Percentiles rank a stretch among this genome's conserved stretches.
phyloP scores from a whole-genome alignment of 2,329 filamentous ascomycete genomes.

The Geoglossum cookeanum region DNA sequence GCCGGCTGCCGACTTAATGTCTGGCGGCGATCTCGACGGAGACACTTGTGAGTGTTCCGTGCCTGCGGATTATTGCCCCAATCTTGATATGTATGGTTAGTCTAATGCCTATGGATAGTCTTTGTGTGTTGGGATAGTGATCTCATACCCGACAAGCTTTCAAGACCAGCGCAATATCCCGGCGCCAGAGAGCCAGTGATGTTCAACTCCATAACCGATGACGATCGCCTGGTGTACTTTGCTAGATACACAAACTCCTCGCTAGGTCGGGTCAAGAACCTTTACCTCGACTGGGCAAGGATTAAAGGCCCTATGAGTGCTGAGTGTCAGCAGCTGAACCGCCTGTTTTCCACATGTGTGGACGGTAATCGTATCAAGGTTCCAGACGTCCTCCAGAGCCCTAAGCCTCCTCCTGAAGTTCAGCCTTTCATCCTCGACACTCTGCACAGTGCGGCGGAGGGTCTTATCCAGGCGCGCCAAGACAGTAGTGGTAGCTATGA shows the following conservation, averaged over 20 bases:
- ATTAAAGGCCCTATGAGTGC: constrained; percentile 19
- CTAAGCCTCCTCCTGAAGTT: constrained; percentile 8
- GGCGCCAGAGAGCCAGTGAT: constrained; percentile 19
- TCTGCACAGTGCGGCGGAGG: constrained; percentile 16
- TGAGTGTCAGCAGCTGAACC: constrained; percentile 24
- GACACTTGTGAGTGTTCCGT: constrained; percentile 19
- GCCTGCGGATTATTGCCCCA: neutral
- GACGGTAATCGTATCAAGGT: constrained; percentile 23
- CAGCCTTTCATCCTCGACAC: constrained; percentile 21
- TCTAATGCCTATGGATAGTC: constrained; percentile 12
- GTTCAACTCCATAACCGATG: constrained; percentile 20
- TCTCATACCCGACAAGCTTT: constrained; percentile 19
- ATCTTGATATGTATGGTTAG: neutral
- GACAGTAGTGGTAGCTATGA: constrained; percentile 1
- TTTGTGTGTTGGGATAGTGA: constrained; percentile 26
- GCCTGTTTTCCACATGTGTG: constrained; percentile 24
- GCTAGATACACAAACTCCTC: constrained; percentile 22
- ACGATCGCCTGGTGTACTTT: constrained; percentile 23
- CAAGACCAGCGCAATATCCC: constrained; percentile 22
- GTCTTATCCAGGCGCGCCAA: constrained; percentile 7
- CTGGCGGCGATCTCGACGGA: constrained; percentile 24
- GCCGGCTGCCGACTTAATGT: constrained; percentile 24
- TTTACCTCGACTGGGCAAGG: constrained; percentile 25
- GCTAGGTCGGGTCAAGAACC: constrained; percentile 22
- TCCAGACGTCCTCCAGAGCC: constrained; percentile 17